Evolutionary conservation across 2,329 filamentous ascomycete genomes (phyloP).

Genomic region (Aspergillus awamori): DNA sequence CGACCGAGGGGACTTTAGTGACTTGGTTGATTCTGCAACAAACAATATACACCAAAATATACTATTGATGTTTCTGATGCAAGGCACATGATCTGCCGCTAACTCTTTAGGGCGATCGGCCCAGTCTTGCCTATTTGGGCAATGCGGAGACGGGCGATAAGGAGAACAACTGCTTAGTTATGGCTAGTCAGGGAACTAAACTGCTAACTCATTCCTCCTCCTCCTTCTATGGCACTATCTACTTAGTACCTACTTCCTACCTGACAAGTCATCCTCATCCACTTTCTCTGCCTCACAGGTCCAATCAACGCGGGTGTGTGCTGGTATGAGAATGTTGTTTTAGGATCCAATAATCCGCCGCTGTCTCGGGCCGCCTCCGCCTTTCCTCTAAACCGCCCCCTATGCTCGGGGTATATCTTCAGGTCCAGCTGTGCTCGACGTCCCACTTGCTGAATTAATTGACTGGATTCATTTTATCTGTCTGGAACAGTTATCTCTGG

Average conservation of each 20-base stretch:
- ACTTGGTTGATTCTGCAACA: no score
- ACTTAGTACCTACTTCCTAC: not conserved
- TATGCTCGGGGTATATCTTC: not conserved
- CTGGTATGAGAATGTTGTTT: conserved; percentile 7
- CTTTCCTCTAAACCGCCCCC: not conserved
- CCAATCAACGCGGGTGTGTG: conserved; percentile 3
- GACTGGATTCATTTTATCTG: not conserved
- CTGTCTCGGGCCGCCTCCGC: not conserved
- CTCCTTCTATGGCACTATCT: not conserved
- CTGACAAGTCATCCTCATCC: conserved; percentile 7
- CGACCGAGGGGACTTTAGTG: not conserved
- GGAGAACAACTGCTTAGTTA: not conserved
- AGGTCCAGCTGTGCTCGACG: conserved; percentile 2
- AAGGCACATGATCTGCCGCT: conserved; percentile 13
- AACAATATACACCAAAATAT: not conserved
- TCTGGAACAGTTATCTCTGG: not conserved
- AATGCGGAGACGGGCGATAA: conserved; percentile 19
- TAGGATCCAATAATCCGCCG: conserved; percentile 5
- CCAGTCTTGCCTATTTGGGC: conserved; percentile 15
- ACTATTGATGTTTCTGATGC: not conserved
- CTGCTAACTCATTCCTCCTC: not conserved
- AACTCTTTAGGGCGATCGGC: conserved; percentile 12
- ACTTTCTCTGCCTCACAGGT: not conserved
- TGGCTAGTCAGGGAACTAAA: not conserved
- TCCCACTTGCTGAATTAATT: not conserved